Evolutionary conservation across 345 rosid species (phyloP), one percentile per base, ranked within the genome.

Genomic region (Gynandropsis gynandra): DNA sequence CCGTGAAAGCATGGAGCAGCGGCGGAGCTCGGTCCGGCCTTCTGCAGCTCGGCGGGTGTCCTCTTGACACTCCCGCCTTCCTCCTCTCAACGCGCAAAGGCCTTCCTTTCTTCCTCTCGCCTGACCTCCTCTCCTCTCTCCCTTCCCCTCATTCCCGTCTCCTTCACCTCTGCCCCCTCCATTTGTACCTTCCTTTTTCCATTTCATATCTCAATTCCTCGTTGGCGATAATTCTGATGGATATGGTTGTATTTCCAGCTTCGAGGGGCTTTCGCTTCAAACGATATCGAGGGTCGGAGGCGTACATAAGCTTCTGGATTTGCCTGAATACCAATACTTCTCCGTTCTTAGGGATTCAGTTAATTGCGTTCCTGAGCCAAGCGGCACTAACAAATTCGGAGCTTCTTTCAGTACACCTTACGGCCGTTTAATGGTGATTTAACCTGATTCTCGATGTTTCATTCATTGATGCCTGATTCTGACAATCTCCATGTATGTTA

Each of bases 61-160:
- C 67, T 29, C 54, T 79, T 1, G 83, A 85, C 53, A 81, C 95
- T 4, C 89, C 95, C 20, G 68, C 76, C 47, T 80, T 85, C 35
- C 82, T 85, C 59, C 76, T 85, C 18, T 52, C 86, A 9, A 85
- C 95, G 6, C 80, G 83, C 21, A 85, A 81, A 55, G 83, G 89
- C 12, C 64, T 81, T 32, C 95, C 95, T 8, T 54, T 10, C 50
- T 85, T 79, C 55, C 70, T 81, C 41, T 54, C 95, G 9, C 95
- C 95, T 4, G 95, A 85, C 75, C 76, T 77, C 43, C 86, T 85
- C 56, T 63, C 78, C 55, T 70, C 76, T 15, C 83, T 85, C 29
- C 86, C 89, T 41, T 58, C 50, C 2, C 89, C 89, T 15, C 73
- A 79, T 48, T 77, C 82, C 1, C 50, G 61, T 64, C 79, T 85